These are phyloP conservation scores for Xylaria arbuscula DNA, from an alignment of 2,329 filamentous ascomycete species.

Conservation along the genomic window DNA sequence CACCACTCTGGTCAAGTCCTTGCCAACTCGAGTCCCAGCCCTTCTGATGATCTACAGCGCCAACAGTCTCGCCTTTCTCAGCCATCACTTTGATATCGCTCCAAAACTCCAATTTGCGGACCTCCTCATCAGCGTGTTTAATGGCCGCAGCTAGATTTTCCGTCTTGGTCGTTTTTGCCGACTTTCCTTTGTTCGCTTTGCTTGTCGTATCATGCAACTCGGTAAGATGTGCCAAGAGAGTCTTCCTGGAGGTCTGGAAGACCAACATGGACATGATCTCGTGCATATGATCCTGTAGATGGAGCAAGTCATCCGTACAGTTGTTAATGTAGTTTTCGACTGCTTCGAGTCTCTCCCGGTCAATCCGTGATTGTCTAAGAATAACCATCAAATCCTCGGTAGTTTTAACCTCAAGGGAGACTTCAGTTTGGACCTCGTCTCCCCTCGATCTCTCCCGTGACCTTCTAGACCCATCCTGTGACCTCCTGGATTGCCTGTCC, in stretches of 20 bases:
- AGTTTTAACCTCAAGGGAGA: conserved; percentile 66
- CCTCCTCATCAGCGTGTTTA: conserved; percentile 81
- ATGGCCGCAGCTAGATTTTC: conserved; percentile 79
- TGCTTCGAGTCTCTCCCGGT: conserved; percentile 89
- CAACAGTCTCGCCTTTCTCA: conserved; percentile 59
- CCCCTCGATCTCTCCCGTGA: conserved; percentile 52
- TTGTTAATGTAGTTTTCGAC: conserved; percentile 85
- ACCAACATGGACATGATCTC: conserved; percentile 88
- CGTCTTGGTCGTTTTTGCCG: conserved; percentile 58
- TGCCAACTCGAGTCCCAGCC: conserved; percentile 61
- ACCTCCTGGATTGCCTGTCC: conserved; percentile 48
- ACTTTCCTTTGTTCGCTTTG: conserved; percentile 50
- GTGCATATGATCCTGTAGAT: conserved; percentile 81
- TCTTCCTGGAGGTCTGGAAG: conserved; percentile 86
- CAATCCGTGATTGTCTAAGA: conserved; percentile 78
- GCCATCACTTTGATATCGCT: conserved; percentile 81
- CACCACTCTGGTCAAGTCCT: conserved; percentile 65
- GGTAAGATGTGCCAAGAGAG: conserved; percentile 77
- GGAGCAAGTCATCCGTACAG: conserved; percentile 78
- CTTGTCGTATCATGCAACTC: conserved; percentile 63
- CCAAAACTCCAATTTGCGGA: conserved; percentile 86
- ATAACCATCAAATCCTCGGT: conserved; percentile 75
- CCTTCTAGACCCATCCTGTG: conserved; percentile 48
- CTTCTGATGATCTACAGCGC: conserved; percentile 56
- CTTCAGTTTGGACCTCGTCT: conserved; percentile 48